Evolutionary conservation across 768 basidiomycete genomes (phyloP).

Genomic region (Boletus huronensis): DNA sequence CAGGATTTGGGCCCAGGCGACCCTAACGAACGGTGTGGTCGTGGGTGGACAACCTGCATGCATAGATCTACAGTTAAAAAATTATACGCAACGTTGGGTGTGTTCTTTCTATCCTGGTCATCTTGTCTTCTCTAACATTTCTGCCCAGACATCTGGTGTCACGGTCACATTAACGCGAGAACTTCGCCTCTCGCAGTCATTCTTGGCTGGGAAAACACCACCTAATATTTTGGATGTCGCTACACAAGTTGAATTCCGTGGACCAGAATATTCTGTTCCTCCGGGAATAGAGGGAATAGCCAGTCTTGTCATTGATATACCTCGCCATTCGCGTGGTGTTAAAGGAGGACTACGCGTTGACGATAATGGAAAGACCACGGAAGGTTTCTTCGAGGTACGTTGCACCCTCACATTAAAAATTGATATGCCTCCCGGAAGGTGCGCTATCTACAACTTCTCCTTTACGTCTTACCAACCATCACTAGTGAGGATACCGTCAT

Average conservation of each 20-base stretch:
- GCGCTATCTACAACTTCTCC: constrained; percentile 20
- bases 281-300: constrained; percentile 79
- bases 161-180: constrained; percentile 57
- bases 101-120: constrained; percentile 6
- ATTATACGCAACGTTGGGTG: constrained; percentile 79
- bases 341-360: constrained; percentile 59
- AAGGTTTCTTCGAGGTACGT: constrained; percentile 65
- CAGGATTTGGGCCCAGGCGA: constrained; percentile 74
- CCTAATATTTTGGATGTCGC: constrained; percentile 61
- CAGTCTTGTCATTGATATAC: constrained; percentile 77
- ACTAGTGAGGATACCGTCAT: constrained; percentile 68
- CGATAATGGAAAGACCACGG: constrained; percentile 41
- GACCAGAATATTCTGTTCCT: constrained; percentile 68
- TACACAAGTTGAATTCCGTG: constrained; percentile 65
- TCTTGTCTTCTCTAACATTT: constrained; percentile 2
- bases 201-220: constrained; percentile 23
- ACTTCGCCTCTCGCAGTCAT: constrained; percentile 49
- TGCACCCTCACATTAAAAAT: constrained; percentile 62
- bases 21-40: constrained; percentile 56
- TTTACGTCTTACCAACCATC: constrained; percentile 8
- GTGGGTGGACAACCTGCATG: constrained; percentile 69
- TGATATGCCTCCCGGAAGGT: constrained; percentile 68
- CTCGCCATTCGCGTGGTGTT: constrained; percentile 58
- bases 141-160: constrained; percentile 61
- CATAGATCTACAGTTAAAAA: constrained; percentile 76